phyloP scores from a whole-genome alignment of 73 alveolate genomes.

The Paramecium sexaurelia region DNA sequence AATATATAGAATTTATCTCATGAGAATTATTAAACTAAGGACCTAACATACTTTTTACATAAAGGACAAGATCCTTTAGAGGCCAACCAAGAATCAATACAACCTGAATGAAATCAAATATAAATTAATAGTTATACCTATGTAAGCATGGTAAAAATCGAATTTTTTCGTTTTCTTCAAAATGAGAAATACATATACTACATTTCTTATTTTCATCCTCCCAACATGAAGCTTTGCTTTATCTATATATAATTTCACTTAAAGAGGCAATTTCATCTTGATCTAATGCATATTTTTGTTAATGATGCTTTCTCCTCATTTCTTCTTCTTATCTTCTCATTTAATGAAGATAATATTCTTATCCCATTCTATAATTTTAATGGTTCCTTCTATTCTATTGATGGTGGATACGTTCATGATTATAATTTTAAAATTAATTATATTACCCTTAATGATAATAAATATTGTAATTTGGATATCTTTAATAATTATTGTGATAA shows the following conservation, averaged over 20 bases:
- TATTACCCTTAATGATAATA: neutral
- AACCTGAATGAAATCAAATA: slow-evolving; percentile 36
- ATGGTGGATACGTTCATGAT: neutral
- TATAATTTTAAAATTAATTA: neutral
- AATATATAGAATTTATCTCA: neutral
- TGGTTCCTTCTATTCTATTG: neutral
- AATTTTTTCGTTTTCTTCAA: slow-evolving; percentile 20
- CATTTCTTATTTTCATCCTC: slow-evolving; percentile 37
- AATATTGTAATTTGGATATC: neutral
- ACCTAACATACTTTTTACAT: slow-evolving; percentile 24
- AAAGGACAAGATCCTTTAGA: slow-evolving; percentile 21
- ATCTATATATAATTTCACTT: neutral
- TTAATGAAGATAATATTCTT: neutral
- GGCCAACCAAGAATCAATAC: slow-evolving; percentile 31
- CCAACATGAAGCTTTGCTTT: neutral
- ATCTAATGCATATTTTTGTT: slow-evolving; percentile 12
- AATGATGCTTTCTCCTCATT: neutral
- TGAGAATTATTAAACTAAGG: slow-evolving; percentile 1
- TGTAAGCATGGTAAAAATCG: slow-evolving; percentile 49
- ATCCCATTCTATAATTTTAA: neutral
- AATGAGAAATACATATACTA: neutral
- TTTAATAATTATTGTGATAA: neutral
- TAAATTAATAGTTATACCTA: neutral
- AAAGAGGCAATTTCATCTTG: neutral
- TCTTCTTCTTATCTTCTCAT: neutral